Conservation (phyloP, 139 green algal species). For the Penium margaritaceum region DNA sequence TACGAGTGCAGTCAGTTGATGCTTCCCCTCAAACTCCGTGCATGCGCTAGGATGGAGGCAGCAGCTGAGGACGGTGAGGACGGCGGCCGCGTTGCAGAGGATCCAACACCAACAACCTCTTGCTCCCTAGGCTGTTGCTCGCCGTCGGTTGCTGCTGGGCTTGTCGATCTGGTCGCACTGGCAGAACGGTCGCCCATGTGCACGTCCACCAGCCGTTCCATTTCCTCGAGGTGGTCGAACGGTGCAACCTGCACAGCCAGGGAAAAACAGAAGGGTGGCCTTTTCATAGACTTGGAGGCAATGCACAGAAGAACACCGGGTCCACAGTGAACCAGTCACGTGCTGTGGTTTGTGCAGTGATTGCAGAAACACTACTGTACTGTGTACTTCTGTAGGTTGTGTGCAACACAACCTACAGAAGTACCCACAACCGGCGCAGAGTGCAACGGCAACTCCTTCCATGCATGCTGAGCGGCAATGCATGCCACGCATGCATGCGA, state of each 20-base stretch:
- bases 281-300: background rate
- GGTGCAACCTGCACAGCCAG: constrained; percentile 43
- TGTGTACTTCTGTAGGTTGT: background rate
- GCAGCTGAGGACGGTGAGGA: background rate
- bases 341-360: background rate
- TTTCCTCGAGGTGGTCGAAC: constrained; percentile 37
- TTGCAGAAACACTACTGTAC: background rate
- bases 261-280: too few relatives aligned
- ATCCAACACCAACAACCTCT: too few relatives aligned
- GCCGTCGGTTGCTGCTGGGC: background rate
- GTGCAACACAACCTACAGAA: background rate
- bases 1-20: too few relatives aligned
- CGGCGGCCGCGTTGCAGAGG: too few relatives aligned
- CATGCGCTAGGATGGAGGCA: background rate
- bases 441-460: too few relatives aligned
- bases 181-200: too few relatives aligned
- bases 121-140: background rate
- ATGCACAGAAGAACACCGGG: background rate
- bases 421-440: too few relatives aligned
- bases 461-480: too few relatives aligned
- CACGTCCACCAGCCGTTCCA: constrained; percentile 41
- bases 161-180: too few relatives aligned
- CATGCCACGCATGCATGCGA: too few relatives aligned
- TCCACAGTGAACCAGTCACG: background rate
- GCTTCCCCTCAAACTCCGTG: background rate